Base-by-base conservation (phyloP, 78 protist species). In the Ministeria vibrans region DNA sequence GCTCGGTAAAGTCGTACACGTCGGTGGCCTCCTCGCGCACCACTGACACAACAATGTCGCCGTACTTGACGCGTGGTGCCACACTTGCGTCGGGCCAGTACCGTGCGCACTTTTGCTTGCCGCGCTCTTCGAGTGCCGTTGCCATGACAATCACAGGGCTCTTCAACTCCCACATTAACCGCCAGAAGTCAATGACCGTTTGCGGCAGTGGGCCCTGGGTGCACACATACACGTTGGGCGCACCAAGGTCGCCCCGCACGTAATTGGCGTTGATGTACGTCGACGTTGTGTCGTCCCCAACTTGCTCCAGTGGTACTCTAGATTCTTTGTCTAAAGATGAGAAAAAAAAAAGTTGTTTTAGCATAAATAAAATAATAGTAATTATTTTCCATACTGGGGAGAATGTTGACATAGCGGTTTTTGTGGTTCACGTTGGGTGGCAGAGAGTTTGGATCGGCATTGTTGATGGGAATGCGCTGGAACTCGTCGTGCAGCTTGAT, bases 101-200 rank as follows among this genome's bases (percentile, higher is more conserved):
- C 38, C 55, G 61, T 7, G 9, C 78, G 45, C 83, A 75, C 68
- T 88, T 79, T 25, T 23, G 41, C 46, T 18, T 9, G 38, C 82
- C 87, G 45, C 38, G 32, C 73, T 83, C 87, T 23, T 30, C n/a
- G n/a, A 75, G 38, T 28, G 23, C 23, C 30, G 90, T 78, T 23
- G 86, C 87, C 88, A 84, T 90, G 20, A 86, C 86, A 27, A 90
- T 76, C 36, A 78, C 68, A 1, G 32, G 2, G 43, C 11, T 2
- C 39, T 44, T 32, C 42, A 77, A 43, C 69, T 89, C 84, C 73
- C 78, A 83, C 23, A 85, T 36, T 87, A 89, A 82, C 32, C 83
- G 39, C 92, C 92, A 89, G 39, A 89, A 89, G 84, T 85, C 92
- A 5, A 0, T 62, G 38, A 85, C 1, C 28, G 87, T 73, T 51